A percentile compares a stretch with the other conserved stretches of the same genome.
phyloP scores from a whole-genome alignment of 1,284 basidiomycete genomes.

The Cryptococcus deneoformans region DNA sequence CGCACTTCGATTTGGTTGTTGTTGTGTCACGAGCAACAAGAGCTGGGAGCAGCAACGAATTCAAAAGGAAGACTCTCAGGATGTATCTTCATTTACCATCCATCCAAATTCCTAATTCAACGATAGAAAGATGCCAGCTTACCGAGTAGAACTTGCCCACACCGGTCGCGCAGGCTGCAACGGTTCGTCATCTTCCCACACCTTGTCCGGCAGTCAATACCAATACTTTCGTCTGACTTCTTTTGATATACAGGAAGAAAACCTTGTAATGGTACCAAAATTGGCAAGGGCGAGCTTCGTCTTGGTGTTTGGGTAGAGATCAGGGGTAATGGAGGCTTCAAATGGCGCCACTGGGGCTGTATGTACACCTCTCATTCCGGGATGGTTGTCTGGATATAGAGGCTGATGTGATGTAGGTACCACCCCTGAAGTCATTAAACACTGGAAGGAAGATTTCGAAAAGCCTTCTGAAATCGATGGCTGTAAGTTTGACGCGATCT shows the following conservation, averaged over 20 bases:
- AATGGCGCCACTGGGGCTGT: constrained; percentile 49
- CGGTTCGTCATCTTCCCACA: constrained; percentile 53
- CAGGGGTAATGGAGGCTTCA: constrained; percentile 60
- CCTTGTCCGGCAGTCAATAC: not conserved
- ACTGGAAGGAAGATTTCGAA: constrained; percentile 64
- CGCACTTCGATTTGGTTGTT: too few relatives aligned
- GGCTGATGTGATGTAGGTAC: constrained; percentile 54
- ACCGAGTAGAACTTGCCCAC: constrained; percentile 63
- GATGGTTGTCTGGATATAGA: not conserved
- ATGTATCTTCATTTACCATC: too few relatives aligned
- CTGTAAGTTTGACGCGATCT: constrained; percentile 17
- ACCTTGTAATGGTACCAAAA: constrained; percentile 73
- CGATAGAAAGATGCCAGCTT: constrained; percentile 42
- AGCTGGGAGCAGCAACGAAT: too few relatives aligned
- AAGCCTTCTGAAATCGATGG: constrained; percentile 56
- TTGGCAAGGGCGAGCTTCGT: constrained; percentile 69
- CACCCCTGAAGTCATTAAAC: constrained; percentile 65
- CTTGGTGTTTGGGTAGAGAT: constrained; percentile 75
- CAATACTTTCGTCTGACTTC: too few relatives aligned
- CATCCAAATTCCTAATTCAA: too few relatives aligned
- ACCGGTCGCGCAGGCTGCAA: constrained; percentile 70
- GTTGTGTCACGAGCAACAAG: too few relatives aligned
- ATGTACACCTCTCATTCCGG: constrained; percentile 10
- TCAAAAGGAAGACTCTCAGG: too few relatives aligned
- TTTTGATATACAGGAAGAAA: constrained; percentile 59